These are phyloP conservation scores for Dictyostelium purpureum DNA, from an alignment of 78 protist genomes.

Conservation along the genomic window DNA sequence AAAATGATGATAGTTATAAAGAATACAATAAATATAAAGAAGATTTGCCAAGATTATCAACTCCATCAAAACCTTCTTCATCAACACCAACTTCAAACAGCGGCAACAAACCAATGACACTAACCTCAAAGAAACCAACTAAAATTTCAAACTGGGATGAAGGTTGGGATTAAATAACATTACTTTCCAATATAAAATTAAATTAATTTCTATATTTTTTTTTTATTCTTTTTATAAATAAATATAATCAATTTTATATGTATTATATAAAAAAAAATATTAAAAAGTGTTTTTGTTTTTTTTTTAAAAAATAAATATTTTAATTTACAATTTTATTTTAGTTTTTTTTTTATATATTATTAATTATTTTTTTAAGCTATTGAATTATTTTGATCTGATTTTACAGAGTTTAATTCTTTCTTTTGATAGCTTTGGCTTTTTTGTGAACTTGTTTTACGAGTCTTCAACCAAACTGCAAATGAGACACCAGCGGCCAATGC, in stretches of 20 bases:
- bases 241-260: background rate
- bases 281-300: too few relatives aligned
- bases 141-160: constrained; percentile 23
- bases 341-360: background rate
- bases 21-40: constrained; percentile 2
- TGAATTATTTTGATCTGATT: background rate
- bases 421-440: background rate
- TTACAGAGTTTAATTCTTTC: background rate
- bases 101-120: background rate
- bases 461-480: background rate
- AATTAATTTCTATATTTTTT: background rate
- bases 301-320: too few relatives aligned
- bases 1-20: constrained; percentile 1
- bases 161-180: background rate
- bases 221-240: background rate
- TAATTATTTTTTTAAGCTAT: background rate
- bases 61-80: background rate
- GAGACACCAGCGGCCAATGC: background rate
- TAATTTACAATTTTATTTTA: background rate
- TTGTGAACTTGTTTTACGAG: background rate
- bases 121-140: constrained; percentile 2
- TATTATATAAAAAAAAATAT: background rate
- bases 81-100: background rate
- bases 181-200: background rate
- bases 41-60: background rate